These are phyloP conservation scores for Tulasnella sp. DNA, from an alignment of 768 basidiomycete genomes.

Conservation along the genomic window DNA sequence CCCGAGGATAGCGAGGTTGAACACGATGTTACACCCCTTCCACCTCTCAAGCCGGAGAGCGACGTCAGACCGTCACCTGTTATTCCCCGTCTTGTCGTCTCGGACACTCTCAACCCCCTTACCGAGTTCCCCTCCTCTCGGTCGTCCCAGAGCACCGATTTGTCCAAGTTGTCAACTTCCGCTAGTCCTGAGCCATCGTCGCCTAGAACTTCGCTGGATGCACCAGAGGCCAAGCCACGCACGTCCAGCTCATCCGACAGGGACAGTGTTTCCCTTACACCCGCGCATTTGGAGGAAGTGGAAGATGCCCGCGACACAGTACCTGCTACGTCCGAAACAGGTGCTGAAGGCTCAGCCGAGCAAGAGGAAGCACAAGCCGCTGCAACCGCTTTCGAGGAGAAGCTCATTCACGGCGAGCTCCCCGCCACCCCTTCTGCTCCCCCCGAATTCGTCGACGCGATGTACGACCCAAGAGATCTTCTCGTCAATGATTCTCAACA, in stretches of 20 bases:
- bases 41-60: not conserved
- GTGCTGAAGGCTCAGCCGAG: slow-evolving; percentile 49
- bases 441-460: slow-evolving; percentile 27
- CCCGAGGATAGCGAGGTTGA: slow-evolving; percentile 13
- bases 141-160: slow-evolving; percentile 13
- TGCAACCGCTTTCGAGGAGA: slow-evolving; percentile 52
- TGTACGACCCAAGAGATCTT: slow-evolving; percentile 74
- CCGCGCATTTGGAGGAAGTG: not conserved
- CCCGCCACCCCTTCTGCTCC: slow-evolving; percentile 48
- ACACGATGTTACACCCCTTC: not conserved
- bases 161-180: slow-evolving; percentile 15
- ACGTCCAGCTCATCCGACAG: not conserved
- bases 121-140: slow-evolving; percentile 20
- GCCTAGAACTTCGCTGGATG: slow-evolving; percentile 22
- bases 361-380: slow-evolving; percentile 32
- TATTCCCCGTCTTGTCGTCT: slow-evolving; percentile 1
- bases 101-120: not conserved
- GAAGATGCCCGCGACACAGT: not conserved
- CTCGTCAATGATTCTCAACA: slow-evolving; percentile 86
- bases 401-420: slow-evolving; percentile 52
- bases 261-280: slow-evolving; percentile 1
- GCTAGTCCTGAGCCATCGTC: not conserved
- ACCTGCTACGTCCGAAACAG: not conserved
- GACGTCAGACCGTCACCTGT: not conserved
- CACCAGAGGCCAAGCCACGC: not conserved